Percentiles rank a stretch among this genome's conserved stretches.
phyloP scores from a whole-genome alignment of 352 stramenopile genomes.

The Thalassiosira livingstoniorum region DNA sequence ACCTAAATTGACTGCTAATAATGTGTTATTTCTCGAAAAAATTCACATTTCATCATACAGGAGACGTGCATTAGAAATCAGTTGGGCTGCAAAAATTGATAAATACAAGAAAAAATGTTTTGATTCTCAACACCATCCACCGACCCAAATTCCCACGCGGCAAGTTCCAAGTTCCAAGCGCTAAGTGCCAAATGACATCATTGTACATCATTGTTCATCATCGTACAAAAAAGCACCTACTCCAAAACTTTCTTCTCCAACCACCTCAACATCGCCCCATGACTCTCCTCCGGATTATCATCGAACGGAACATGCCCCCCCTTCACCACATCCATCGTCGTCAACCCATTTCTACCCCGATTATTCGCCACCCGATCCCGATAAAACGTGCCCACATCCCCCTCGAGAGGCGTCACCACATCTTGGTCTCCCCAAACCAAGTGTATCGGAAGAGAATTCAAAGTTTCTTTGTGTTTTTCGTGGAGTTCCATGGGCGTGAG shows the following conservation, averaged over 20 bases:
- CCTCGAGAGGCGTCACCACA: constrained; percentile 60
- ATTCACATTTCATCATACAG: too few species aligned
- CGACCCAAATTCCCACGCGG: too few species aligned
- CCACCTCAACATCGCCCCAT: constrained; percentile 63
- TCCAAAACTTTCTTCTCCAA: constrained; percentile 55
- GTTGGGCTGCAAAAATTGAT: too few species aligned
- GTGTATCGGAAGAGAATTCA: constrained; percentile 60
- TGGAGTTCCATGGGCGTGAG: constrained; percentile 72
- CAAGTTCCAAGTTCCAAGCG: too few species aligned
- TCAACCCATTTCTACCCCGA: constrained; percentile 43
- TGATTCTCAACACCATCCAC: too few species aligned
- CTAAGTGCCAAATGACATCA: too few species aligned
- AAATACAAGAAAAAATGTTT: too few species aligned
- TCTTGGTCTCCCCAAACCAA: constrained; percentile 72
- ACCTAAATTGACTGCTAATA: too few species aligned
- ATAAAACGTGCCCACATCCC: constrained; percentile 69
- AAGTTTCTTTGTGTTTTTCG: constrained; percentile 38
- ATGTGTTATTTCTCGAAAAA: too few species aligned
- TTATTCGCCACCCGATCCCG: constrained; percentile 58
- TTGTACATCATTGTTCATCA: too few species aligned
- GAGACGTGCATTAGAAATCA: too few species aligned
- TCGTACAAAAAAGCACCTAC: too few species aligned
- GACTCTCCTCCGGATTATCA: constrained; percentile 61
- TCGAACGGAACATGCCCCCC: constrained; percentile 72
- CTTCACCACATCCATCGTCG: constrained; percentile 55